Percentiles rank a stretch among this genome's conserved stretches.
Evolutionary conservation across 1,284 basidiomycete genomes (phyloP).

Genomic region (Cystobasidiaceae sp.): DNA sequence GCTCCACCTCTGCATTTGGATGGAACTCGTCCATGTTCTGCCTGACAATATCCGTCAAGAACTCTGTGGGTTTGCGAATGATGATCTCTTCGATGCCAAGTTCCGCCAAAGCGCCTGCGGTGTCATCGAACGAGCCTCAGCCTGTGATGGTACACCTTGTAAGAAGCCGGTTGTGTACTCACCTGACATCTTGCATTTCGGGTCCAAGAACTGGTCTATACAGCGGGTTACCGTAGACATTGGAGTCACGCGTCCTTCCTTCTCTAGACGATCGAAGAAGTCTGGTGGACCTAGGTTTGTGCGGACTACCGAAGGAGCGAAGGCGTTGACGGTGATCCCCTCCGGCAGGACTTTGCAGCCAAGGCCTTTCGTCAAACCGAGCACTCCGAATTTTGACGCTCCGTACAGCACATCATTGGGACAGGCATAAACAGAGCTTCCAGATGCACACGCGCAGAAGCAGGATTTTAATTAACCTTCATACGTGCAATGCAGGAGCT

Average conservation of each 20-base stretch:
- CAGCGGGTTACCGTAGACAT: conserved; percentile 21
- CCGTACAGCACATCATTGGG: conserved; percentile 38
- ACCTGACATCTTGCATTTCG: conserved; percentile 2
- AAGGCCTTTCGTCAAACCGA: conserved; percentile 30
- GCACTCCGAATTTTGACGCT: conserved; percentile 31
- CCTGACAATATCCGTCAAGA: background rate
- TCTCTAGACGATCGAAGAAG: conserved; percentile 9
- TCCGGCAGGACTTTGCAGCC: conserved; percentile 34
- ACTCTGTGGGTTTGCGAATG: background rate
- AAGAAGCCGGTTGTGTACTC: background rate
- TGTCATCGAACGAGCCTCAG: background rate
- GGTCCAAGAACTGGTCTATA: conserved; percentile 1
- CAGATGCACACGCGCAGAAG: background rate
- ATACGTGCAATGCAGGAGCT: too few relatives aligned
- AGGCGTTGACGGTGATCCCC: conserved; percentile 38
- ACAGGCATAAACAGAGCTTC: conserved; percentile 35
- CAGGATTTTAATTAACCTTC: background rate
- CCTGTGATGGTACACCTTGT: background rate
- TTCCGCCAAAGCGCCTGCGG: conserved; percentile 1
- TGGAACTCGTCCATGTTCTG: conserved; percentile 17
- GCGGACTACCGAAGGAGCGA: conserved; percentile 21
- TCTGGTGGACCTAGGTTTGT: conserved; percentile 33
- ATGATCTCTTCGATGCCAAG: background rate
- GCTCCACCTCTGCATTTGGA: background rate
- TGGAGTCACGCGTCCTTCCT: conserved; percentile 10